phyloP scores from a whole-genome alignment of 1,284 basidiomycete genomes.

The Cystobasidium slooffiae region DNA sequence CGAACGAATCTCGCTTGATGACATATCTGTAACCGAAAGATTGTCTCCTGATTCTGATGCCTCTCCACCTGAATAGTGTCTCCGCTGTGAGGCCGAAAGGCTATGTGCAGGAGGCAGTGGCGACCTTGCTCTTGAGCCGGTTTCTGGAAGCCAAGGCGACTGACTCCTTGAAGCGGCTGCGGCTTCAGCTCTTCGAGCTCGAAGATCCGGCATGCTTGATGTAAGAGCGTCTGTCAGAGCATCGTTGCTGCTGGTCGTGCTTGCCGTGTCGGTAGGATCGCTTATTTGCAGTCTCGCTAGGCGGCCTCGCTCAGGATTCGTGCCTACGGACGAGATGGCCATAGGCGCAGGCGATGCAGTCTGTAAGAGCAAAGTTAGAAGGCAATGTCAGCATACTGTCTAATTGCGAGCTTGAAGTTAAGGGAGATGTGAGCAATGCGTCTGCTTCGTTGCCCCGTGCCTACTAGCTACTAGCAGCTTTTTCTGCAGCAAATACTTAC shows the following conservation, averaged over 20 bases:
- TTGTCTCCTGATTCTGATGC: constrained; percentile 14
- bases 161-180: constrained; percentile 19
- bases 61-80: background rate
- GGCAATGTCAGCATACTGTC: background rate
- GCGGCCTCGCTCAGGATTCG: constrained; percentile 13
- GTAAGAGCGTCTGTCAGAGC: constrained; percentile 1
- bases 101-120: constrained; percentile 2
- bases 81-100: background rate
- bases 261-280: background rate
- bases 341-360: background rate
- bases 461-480: background rate
- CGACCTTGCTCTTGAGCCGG: constrained; percentile 7
- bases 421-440: background rate
- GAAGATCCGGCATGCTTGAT: constrained; percentile 24
- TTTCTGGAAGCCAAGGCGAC: constrained; percentile 7
- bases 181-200: background rate
- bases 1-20: constrained; percentile 57
- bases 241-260: background rate
- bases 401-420: background rate
- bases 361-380: background rate
- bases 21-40: background rate
- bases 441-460: background rate
- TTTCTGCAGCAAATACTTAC: background rate
- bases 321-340: constrained; percentile 3
- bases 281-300: constrained; percentile 14